Base-by-base conservation (phyloP, 78 protist species). In the Emiliania huxleyi region DNA sequence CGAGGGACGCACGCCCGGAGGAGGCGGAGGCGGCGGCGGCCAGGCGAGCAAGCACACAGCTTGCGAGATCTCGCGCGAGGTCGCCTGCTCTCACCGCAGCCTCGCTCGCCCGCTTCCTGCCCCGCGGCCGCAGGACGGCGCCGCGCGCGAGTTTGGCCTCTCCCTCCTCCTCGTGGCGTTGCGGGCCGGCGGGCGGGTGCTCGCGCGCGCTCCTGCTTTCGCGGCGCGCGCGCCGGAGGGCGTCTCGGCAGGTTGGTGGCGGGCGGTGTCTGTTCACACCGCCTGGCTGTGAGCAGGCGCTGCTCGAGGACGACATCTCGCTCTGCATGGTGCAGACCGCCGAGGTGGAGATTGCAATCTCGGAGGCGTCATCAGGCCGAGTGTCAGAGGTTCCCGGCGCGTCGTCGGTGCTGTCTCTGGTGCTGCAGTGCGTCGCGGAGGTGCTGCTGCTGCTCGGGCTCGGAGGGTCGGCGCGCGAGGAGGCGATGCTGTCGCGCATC, bases 101-200 rank as follows among this genome's bases (percentile, higher is more conserved):
- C n/a, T n/a, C n/a, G n/a, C n/a, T n/a, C n/a, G n/a, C n/a, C n/a
- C n/a, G n/a, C n/a, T n/a, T n/a, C n/a, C n/a, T 52, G 15, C 62
- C 62, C 8, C 62, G 8, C 29, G 8, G 29, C 29, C 62, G 29
- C 37, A 71, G 15, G 22, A 37, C 42, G 40, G 40, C n/a, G 18
- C 81, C 5, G 81, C n/a, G 81, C 81, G 81, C 81, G 81, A 71
- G 81, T 71, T 71, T 71, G 81, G 42, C n/a, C 42, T 71, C n/a
- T 26, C 81, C 29, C 42, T 35, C n/a, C 42, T 71, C 18, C 81
- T 35, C 42, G 81, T 18, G 45, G 81, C 81, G 45, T 3, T 71
- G 81, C 81, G 42, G 37, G 81, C 81, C 3, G 37, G 75, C 38
- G 75, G 33, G 75, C 33, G 33, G 3, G 12, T 29, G 33, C 12